Conservation (phyloP, 139 green algal species). For the Auxenochlorella pyrenoidosa region DNA sequence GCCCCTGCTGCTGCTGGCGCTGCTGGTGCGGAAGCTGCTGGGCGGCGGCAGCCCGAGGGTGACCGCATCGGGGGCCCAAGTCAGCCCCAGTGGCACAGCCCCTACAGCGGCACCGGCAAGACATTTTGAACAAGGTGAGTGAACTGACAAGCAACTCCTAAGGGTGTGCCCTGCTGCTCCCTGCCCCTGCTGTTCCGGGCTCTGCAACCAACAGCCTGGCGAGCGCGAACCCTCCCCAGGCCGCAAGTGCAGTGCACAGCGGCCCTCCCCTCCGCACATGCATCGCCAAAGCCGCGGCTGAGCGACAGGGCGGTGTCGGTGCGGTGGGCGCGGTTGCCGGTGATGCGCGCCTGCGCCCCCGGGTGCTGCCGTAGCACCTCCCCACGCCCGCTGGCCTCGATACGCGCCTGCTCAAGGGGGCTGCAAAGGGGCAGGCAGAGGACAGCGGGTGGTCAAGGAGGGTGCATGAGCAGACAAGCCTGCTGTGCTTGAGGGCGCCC, state of each 20-base stretch:
- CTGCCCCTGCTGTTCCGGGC: too few species aligned
- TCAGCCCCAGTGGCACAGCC: slow-evolving; percentile 11
- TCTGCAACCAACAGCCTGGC: too few species aligned
- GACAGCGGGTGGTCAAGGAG: too few species aligned
- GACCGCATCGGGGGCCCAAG: slow-evolving; percentile 4
- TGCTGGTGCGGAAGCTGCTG: not conserved
- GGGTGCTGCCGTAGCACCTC: not conserved
- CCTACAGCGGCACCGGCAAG: slow-evolving; percentile 11
- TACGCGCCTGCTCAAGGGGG: slow-evolving; percentile 41
- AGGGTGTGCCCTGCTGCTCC: too few species aligned
- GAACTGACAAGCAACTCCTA: too few species aligned
- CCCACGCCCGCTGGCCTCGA: not conserved
- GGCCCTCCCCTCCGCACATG: too few species aligned
- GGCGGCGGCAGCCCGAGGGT: not conserved
- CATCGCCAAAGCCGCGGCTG: slow-evolving; percentile 12
- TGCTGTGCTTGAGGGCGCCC: too few species aligned
- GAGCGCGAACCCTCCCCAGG: too few species aligned
- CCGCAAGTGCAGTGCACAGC: too few species aligned
- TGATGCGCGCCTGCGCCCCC: not conserved
- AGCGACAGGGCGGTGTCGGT: not conserved
- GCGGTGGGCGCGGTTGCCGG: not conserved
- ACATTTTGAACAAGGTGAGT: too few species aligned
- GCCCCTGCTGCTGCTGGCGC: too few species aligned
- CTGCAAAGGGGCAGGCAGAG: slow-evolving; percentile 61
- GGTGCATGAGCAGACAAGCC: too few species aligned